Base-by-base conservation (phyloP, 163 green algal species). In the Chlamydomonas reinhardtii region DNA sequence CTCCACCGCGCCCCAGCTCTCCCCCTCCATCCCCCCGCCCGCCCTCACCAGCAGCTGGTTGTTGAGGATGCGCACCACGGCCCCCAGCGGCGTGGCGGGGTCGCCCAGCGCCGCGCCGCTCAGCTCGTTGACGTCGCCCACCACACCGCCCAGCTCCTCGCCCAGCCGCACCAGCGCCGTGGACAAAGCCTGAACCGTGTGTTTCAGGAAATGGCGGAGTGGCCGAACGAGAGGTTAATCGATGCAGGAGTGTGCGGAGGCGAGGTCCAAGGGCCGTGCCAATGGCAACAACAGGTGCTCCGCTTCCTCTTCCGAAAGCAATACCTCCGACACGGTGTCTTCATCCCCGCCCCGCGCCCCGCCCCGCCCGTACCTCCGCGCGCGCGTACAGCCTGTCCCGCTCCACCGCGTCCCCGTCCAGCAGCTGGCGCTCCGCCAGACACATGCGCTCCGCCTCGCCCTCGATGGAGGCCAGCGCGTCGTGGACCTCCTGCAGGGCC, bases 31-130 rank as follows among this genome's bases (percentile, higher is more conserved):
- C 9, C 19, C 0, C 61, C 37, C 16, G 29, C 19, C 2, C 19
- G 52, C 0, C 43, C 85, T 32, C 68, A 89, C 94, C 91, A 97
- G 92, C 91, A 98, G 94, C 92, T 98, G 95, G 88, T 96, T 96
- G 91, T 98, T 98, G 19, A 98, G 91, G 82, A 98, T 95, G 82
- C 92, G 91, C 79, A 97, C 94, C 16, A 96, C 84, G 34, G 95
- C 95, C 75, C 91, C 94, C 66, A 97, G 83, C 6, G 95, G 94
- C n/a, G 90, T 94, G 39, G 39, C 73, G 14, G 88, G 76, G 86
- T 96, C 90, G 29, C 94, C 93, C 65, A 95, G 78, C 39, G 83
- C 89, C 6, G 89, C 86, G 15, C 93, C 89, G 82, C 89, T 90
- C 73, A 94, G 78, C 32, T 91, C 86, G 87, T 98, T 98, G 54